phyloP scores from a whole-genome alignment of 2,329 filamentous ascomycete genomes.

The Fusarium aywerte region DNA sequence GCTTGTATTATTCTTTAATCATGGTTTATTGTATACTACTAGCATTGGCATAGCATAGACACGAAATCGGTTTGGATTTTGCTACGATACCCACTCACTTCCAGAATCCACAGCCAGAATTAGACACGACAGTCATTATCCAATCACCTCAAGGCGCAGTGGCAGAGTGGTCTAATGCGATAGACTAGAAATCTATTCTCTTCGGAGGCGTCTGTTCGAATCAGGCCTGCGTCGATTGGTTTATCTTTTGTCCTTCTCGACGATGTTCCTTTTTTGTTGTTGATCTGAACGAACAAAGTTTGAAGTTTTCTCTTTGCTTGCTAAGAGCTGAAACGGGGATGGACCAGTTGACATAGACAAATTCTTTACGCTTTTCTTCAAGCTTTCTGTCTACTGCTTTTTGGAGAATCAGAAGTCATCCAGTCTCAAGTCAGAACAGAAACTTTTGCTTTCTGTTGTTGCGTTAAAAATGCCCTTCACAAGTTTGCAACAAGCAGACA shows the following conservation, averaged over 20 bases:
- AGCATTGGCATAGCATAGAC: neutral
- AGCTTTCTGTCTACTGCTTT: no score
- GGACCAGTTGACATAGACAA: neutral
- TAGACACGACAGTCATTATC: neutral
- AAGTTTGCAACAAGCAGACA: neutral
- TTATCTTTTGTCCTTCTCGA: neutral
- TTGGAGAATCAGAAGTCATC: no score
- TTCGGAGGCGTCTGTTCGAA: slow-evolving; percentile 41
- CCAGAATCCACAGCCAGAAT: neutral
- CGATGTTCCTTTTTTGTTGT: neutral
- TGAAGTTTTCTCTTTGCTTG: no score
- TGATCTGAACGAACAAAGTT: no score
- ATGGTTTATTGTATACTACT: slow-evolving; percentile 13
- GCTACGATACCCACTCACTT: slow-evolving; percentile 1
- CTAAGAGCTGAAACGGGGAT: no score
- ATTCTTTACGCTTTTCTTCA: no score
- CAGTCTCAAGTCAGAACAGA: neutral
- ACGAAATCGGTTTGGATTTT: neutral
- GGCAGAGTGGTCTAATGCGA: slow-evolving; percentile 41
- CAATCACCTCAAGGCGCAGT: slow-evolving; percentile 39
- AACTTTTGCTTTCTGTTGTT: neutral
- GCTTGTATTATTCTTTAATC: neutral
- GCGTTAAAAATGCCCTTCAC: no score
- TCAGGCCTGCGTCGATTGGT: slow-evolving; percentile 39
- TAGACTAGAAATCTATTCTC: slow-evolving; percentile 43